Base-by-base conservation (phyloP, 2,329 filamentous ascomycete species). In the Sporothrix inflata region DNA sequence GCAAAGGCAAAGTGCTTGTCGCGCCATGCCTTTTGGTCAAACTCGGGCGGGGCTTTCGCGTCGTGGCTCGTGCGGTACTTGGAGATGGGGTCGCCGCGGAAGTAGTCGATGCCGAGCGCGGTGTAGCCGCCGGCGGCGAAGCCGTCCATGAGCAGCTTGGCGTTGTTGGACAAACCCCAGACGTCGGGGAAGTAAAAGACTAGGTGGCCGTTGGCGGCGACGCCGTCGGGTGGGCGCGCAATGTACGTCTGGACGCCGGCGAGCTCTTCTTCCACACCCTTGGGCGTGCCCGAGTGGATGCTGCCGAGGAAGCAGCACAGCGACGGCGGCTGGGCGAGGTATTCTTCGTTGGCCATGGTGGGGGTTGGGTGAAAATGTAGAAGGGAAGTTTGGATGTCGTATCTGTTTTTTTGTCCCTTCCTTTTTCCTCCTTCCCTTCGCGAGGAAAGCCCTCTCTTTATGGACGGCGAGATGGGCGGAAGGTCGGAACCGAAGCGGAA, bases 21-120 rank as follows among this genome's bases (percentile, higher is more conserved):
- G 71, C 83, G 83, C 85, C 85, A 87, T 6, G 83, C 84, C 42
- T 82, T 81, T 27, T 81, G 83, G 76, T 86, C 84, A 72, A 87
- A 87, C 38, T 76, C 79, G 2, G 80, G 79, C 24, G 81, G 77
- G 16, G 74, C 77, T 34, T 75, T 79, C 42, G 81, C 78, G 53
- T 79, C 55, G 30, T 16, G 57, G 24, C 67, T 24, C 8, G 24
- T 12, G 51, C 75, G 73, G 73, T 76, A 74, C 27, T 80, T 80
- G 24, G 82, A 77, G 16, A 76, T 77, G 40, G 76, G 80, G 61
- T 83, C 80, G 14, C 74, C 75, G 1, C 70, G 71, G 34, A 76
- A 76, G 60, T 75, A 76, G 70, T 76, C 75, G 40, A 76, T 73
- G 63, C 75, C 75, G 0, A 76, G 70, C 4, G 70, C 70, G 0